Evolutionary conservation across 192 early-diverging fungal genomes (phyloP), one percentile per base, ranked within the genome.

Genomic region (Borealophlyctis nickersoniae): DNA sequence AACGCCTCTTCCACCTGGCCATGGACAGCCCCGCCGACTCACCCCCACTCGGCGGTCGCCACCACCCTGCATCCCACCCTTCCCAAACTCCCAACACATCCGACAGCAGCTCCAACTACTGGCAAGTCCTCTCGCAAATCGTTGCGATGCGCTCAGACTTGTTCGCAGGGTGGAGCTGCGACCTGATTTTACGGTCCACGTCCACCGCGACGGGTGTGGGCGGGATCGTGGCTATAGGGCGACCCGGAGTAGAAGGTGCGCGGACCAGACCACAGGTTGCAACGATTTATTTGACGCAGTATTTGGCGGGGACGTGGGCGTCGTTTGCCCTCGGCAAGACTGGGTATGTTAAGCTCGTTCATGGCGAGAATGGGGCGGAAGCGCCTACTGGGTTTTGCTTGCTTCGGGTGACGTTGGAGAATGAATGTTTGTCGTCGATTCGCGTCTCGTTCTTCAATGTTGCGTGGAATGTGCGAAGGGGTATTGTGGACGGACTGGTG

Each of bases 111-210:
- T 45, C 39, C 62, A 71, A 65, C 30, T 73, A 65, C 52, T 83
- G 81, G 81, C 72, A 74, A n/a, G 56, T 72, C 28, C 55, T 83
- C 5, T 63, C 53, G 11, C 71, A 76, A 26, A 68, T 73, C 34
- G 69, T 83, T 26, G 52, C 52, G 4, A 50, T 36, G 13, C 64
- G 73, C n/a, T 22, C 60, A 2, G 58, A 61, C 9, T 62, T 71
- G 1, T 76, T 79, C 34, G 63, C 73, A 23, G 70, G 74, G 11
- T 69, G 68, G 63, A 62, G 59, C 28, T 26, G 49, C 2, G 67
- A 71, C 49, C 60, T 82, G 4, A 64, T 82, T 7, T 49, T 82
- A 36, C 74, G 72, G n/a, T 65, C 71, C 2, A 77, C 74, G n/a
- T 72, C 69, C 0, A 39, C 36, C 3, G 52, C 35, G 5, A 34